Evolutionary conservation across 129 eudicot species (phyloP), one percentile per base, ranked within the genome.

Genomic region (Tagetes erecta): DNA sequence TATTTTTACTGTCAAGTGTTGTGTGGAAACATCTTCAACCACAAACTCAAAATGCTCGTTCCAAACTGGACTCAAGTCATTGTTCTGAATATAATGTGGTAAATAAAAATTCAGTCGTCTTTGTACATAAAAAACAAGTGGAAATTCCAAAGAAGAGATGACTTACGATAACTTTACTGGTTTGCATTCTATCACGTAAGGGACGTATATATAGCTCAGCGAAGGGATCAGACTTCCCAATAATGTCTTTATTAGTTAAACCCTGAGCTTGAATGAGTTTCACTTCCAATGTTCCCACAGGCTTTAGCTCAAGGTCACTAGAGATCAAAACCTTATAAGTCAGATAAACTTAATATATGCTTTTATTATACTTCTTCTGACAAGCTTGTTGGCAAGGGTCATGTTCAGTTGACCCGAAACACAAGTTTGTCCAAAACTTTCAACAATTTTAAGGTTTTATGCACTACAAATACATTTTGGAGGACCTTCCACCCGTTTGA

Each of bases 151-250:
- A 56, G 71, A 8, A 27, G 8, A 41, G 3, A 46, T 27, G 47
- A 75, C 98, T 90, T 80, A 94, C 98, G 70, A 94, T 88, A 56
- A 87, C 88, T 82, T 83, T 90, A 78, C 97, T 90, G 36, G 86
- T 86, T 81, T 88, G 87, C 74, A 70, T 90, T 70, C 86, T 84
- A 79, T 85, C 84, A 5, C 89, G 96, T 67, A 91, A 53, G 9
- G 97, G 98, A 33, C 97, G 96, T 55, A 90, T 84, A 59, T 84
- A 88, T 78, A 94, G 46, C 38, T 81, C 84, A 64, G 98, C 92
- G 79, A 70, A 88, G 52, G 98, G 98, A 86, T 94, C 98, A 46
- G 97, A 94, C 74, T 94, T 94, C 71, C 98, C 98, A 64, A 94
- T 90, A 41, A 94, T 72, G 78, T 94, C 98, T 82, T 94, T 94